phyloP scores from a whole-genome alignment of 495 filamentous ascomycete genomes.

The Tuber aestivum region DNA sequence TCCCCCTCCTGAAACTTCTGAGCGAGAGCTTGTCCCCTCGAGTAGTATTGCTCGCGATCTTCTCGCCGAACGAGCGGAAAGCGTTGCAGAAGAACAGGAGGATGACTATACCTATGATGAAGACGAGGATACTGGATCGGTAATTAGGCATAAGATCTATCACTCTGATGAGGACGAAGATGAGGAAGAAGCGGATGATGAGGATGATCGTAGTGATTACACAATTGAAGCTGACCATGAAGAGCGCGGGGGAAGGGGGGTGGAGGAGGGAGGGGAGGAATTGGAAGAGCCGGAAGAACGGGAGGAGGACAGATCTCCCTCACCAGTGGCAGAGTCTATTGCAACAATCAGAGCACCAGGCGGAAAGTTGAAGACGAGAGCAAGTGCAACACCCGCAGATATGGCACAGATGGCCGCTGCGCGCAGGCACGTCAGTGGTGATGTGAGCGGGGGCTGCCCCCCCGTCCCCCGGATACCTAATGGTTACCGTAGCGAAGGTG shows the following conservation, averaged over 20 bases:
- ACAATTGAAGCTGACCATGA: slow-evolving; percentile 43
- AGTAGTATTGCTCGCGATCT: slow-evolving; percentile 28
- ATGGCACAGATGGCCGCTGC: slow-evolving; percentile 79
- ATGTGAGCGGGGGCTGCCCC: slow-evolving; percentile 43
- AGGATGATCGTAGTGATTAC: slow-evolving; percentile 31
- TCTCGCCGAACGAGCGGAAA: slow-evolving; percentile 46
- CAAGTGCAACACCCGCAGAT: slow-evolving; percentile 80
- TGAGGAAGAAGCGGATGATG: slow-evolving; percentile 37
- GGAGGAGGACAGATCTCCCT: slow-evolving; percentile 31
- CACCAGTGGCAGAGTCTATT: slow-evolving; percentile 66
- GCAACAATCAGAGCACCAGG: slow-evolving; percentile 84
- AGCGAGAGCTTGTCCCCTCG: slow-evolving; percentile 30
- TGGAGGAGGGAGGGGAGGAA: background rate
- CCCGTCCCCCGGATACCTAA: slow-evolving; percentile 59
- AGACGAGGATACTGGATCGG: slow-evolving; percentile 82
- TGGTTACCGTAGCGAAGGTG: slow-evolving; percentile 47
- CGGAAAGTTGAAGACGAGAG: slow-evolving; percentile 79
- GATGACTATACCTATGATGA: slow-evolving; percentile 50
- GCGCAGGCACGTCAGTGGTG: slow-evolving; percentile 72
- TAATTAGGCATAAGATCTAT: slow-evolving; percentile 68
- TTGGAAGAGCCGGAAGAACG: background rate
- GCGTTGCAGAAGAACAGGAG: slow-evolving; percentile 45
- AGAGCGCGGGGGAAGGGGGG: slow-evolving; percentile 18
- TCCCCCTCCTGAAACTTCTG: slow-evolving; percentile 20
- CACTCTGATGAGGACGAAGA: slow-evolving; percentile 47